phyloP scores from a whole-genome alignment of 1,139 yeast species.

The Groenewaldozyma auringiensis region DNA sequence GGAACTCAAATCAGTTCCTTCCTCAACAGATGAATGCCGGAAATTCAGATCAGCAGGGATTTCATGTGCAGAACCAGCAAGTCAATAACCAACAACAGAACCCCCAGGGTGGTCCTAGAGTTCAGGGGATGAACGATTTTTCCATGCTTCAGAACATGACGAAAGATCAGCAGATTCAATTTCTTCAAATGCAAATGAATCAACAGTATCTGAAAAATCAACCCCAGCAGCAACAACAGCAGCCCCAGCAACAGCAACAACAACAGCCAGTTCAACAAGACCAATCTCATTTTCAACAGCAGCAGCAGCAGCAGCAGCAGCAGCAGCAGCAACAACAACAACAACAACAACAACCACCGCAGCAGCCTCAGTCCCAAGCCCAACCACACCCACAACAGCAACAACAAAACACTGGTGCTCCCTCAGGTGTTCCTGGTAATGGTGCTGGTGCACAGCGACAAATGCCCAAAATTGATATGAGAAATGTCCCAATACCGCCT shows the following conservation, averaged over 20 bases:
- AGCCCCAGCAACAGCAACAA: conserved; percentile 17
- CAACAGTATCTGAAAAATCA: conserved; percentile 15
- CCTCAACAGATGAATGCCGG: not conserved
- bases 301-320: conserved; percentile 15
- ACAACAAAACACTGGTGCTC: not conserved
- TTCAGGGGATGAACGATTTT: conserved; percentile 6
- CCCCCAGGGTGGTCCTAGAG: not conserved
- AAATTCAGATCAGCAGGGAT: not conserved
- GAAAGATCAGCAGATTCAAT: conserved; percentile 19
- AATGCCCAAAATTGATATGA: conserved; percentile 33
- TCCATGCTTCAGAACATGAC: conserved; percentile 13
- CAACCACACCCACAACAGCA: conserved; percentile 25
- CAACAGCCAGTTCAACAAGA: conserved; percentile 21
- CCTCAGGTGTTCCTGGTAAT: not conserved
- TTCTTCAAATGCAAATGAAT: conserved; percentile 16
- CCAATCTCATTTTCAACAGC: conserved; percentile 19
- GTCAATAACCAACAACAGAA: not conserved
- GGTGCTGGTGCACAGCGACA: conserved; percentile 34
- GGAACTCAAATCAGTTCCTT: not conserved
- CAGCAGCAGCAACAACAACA: conserved; percentile 15
- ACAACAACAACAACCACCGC: conserved; percentile 18
- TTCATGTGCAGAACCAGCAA: not conserved
- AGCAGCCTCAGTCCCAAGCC: conserved; percentile 20
- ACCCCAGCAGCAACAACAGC: conserved; percentile 14
- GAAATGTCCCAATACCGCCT: conserved; percentile 67